Evolutionary conservation across 768 basidiomycete species (phyloP).

Genomic region (Sporobolomyces roseus): DNA sequence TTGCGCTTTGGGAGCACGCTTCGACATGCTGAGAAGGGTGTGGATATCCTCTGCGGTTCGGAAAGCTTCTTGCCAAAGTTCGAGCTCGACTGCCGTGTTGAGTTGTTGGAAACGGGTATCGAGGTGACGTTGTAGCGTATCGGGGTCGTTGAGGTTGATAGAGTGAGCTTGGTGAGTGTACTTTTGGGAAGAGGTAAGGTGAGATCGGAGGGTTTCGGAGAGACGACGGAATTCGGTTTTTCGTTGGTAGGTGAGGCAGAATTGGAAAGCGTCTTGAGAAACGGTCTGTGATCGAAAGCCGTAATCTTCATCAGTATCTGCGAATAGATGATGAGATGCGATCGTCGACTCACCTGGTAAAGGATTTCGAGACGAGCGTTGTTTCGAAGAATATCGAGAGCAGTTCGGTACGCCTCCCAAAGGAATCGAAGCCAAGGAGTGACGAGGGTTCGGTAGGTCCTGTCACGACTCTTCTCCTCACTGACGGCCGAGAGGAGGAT

Average conservation of each 20-base stretch:
- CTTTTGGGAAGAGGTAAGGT: constrained; percentile 89
- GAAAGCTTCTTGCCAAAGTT: constrained; percentile 99
- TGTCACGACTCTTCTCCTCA: constrained; percentile 83
- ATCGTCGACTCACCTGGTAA: constrained; percentile 72
- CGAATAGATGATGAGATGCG: too few relatives aligned
- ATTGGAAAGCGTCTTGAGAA: constrained; percentile 94
- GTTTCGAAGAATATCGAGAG: constrained; percentile 90
- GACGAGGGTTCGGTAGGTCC: constrained; percentile 89
- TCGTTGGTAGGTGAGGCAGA: constrained; percentile 86
- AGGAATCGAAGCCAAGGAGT: constrained; percentile 97
- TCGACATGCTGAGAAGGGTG: constrained; percentile 85
- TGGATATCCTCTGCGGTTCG: constrained; percentile 97
- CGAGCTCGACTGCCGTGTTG: constrained; percentile 92
- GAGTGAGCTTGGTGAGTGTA: constrained; percentile 89
- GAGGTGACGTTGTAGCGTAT: constrained; percentile 89
- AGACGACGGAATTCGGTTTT: constrained; percentile 96
- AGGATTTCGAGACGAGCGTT: constrained; percentile 86
- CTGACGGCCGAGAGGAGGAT: constrained; percentile 85
- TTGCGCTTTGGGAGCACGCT: constrained; percentile 81
- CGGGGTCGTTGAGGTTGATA: constrained; percentile 91
- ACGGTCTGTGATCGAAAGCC: constrained; percentile 61
- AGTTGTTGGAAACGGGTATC: constrained; percentile 96
- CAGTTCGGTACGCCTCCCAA: constrained; percentile 98
- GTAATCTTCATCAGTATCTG: too few relatives aligned
- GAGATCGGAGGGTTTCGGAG: constrained; percentile 91